Conservation (phyloP, 768 basidiomycete genomes). For the Russula sp. region DNA sequence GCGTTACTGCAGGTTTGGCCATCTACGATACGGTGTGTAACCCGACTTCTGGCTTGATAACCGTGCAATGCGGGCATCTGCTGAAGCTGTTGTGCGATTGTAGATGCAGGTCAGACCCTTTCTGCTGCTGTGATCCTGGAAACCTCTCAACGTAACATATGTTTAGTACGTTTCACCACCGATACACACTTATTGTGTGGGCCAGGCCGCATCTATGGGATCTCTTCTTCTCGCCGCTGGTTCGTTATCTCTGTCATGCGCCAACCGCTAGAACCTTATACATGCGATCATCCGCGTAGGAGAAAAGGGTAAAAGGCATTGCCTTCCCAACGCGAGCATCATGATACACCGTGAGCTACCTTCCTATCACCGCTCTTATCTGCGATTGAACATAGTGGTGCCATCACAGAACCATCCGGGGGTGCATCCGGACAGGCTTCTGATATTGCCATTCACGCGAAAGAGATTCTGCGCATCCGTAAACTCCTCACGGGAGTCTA, state of each 20-base stretch:
- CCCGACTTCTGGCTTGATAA: not conserved
- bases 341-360: constrained; percentile 88
- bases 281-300: constrained; percentile 33
- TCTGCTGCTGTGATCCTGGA: not conserved
- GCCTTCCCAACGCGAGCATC: constrained; percentile 88
- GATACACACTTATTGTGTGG: constrained; percentile 94
- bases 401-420: constrained; percentile 77
- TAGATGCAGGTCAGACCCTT: constrained; percentile 52
- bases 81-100: not conserved
- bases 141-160: not conserved
- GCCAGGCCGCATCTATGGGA: constrained; percentile 95
- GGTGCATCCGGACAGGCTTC: constrained; percentile 93
- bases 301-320: constrained; percentile 84
- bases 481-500: constrained; percentile 82
- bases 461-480: constrained; percentile 88
- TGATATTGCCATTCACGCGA: constrained; percentile 96
- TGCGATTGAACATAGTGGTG: not conserved
- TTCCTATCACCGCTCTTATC: constrained; percentile 9
- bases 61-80: not conserved
- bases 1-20: constrained; percentile 91
- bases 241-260: constrained; percentile 20
- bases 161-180: constrained; percentile 79
- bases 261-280: not conserved
- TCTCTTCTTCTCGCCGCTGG: constrained; percentile 86
- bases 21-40: constrained; percentile 89